Base-by-base conservation (phyloP, 352 stramenopile genomes). In the Pythium aristosporum region DNA sequence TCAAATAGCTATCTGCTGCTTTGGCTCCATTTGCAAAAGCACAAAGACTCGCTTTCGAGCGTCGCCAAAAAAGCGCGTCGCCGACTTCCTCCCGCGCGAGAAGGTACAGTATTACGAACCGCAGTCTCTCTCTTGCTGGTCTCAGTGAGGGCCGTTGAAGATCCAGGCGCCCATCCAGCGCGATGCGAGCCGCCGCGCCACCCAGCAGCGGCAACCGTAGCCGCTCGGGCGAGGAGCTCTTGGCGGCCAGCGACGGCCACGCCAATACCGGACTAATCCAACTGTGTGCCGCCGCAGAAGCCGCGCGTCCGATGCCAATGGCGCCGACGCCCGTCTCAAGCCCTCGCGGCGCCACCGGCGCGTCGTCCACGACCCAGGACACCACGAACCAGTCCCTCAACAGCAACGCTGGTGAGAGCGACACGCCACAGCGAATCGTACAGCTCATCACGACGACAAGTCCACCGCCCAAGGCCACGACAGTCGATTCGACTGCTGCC, bases 221-320 rank as follows among this genome's bases (percentile, higher is more conserved):
- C 25, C 25, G 25, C 25, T 20, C 42, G 9, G 42, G 3, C 7
- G 18, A 12, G 16, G 42, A 20, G 16, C 9, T 9, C n/a, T 15
- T 18, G n/a, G n/a, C n/a, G n/a, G n/a, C n/a, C 25, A 28, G 25
- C 42, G 18, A 48, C 1, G 42, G 9, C 42, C 2, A 48, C n/a
- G 18, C 10, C 13, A 16, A 55, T 12, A 42, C 47, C 16, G 77
- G 74, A 16, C 67, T 85, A 21, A 77, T 88, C 58, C 81, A 85
- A 42, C 64, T 90, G 66, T 81, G 79, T 63, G 80, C 73, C 16
- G 75, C 67, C 30, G 74, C 68, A 42, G 65, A 69, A 57, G 68
- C 55, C 54, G 66, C 67, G 43, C 21, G 36, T 28, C 16, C 36
- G 21, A 60, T 62, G 46, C 7, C 43, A 21, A 3, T 44, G 21